Conservation (phyloP, 225 moss, liverwort and hornwort species). For the Bryoerythrophyllum caledonicum region DNA sequence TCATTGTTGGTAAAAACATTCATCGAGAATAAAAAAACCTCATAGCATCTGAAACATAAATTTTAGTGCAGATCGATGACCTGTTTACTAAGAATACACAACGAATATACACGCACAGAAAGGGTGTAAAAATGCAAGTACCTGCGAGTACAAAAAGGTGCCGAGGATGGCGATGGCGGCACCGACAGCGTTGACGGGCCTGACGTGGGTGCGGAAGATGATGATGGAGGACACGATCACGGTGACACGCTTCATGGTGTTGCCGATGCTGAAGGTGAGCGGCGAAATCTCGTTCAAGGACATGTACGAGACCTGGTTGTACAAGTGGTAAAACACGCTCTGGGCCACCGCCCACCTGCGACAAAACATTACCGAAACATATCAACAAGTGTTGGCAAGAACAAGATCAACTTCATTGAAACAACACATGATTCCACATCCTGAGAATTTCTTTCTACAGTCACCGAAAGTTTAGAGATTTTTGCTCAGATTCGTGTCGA, state of each 20-base stretch:
- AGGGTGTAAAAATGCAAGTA: slow-evolving; percentile 2
- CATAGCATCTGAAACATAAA: too few relatives aligned
- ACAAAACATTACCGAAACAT: neutral
- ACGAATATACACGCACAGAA: too few relatives aligned
- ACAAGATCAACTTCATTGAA: too few relatives aligned
- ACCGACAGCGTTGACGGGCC: slow-evolving; percentile 87
- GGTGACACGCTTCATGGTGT: slow-evolving; percentile 99
- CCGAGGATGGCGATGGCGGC: slow-evolving; percentile 92
- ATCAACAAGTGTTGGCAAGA: too few relatives aligned
- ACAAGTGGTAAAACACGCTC: slow-evolving; percentile 95
- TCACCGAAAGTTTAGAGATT: too few relatives aligned
- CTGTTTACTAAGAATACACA: too few relatives aligned
- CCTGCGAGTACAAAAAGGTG: slow-evolving; percentile 99
- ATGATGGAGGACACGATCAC: slow-evolving; percentile 96
- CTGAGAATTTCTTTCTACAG: too few relatives aligned
- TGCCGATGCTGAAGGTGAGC: slow-evolving; percentile 97
- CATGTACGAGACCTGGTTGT: slow-evolving; percentile 99
- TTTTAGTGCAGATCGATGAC: too few relatives aligned
- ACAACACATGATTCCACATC: too few relatives aligned
- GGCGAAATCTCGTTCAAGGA: slow-evolving; percentile 97
- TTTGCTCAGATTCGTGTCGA: too few relatives aligned
- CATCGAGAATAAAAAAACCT: too few relatives aligned
- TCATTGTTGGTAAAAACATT: too few relatives aligned
- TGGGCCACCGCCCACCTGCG: slow-evolving; percentile 95
- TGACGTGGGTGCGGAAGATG: slow-evolving; percentile 90